phyloP scores from a whole-genome alignment of 352 stramenopile genomes.

The Phytophthora pistaciae region DNA sequence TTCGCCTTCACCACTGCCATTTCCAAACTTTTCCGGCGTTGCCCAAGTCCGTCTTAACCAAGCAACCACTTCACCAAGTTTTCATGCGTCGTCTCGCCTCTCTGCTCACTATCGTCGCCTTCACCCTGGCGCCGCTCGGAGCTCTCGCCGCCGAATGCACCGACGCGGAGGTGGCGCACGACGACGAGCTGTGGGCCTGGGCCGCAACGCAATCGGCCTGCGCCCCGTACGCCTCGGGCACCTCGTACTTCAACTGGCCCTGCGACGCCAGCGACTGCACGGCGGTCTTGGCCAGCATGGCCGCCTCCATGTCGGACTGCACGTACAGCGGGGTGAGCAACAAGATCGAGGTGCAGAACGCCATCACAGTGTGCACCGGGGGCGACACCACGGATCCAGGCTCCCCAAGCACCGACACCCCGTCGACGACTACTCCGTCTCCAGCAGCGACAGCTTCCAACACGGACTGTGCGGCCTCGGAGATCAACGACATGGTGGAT shows the following conservation, averaged over 20 bases:
- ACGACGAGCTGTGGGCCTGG: conserved; percentile 17
- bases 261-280: conserved; percentile 24
- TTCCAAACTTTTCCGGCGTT: conserved; percentile 1
- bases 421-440: conserved; percentile 17
- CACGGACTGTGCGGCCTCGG: conserved; percentile 21
- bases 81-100: conserved; percentile 1
- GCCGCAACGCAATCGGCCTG: conserved; percentile 23
- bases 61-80: neutral
- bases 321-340: conserved; percentile 33
- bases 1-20: conserved; percentile 4
- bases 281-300: conserved; percentile 15
- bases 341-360: conserved; percentile 34
- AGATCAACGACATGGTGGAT: conserved; percentile 23
- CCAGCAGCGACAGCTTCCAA: conserved; percentile 18
- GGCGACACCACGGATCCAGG: conserved; percentile 4
- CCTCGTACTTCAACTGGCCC: conserved; percentile 11
- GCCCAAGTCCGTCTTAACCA: conserved; percentile 2
- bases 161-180: conserved; percentile 15
- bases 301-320: conserved; percentile 22
- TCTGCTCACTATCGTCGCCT: neutral
- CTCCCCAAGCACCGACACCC: conserved; percentile 11
- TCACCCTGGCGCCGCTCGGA: neutral
- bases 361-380: conserved; percentile 19
- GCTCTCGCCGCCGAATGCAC: conserved; percentile 20
- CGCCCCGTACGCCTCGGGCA: conserved; percentile 19